Conservation (phyloP, 225 moss, liverwort and hornwort species). For the Neckera pumila region DNA sequence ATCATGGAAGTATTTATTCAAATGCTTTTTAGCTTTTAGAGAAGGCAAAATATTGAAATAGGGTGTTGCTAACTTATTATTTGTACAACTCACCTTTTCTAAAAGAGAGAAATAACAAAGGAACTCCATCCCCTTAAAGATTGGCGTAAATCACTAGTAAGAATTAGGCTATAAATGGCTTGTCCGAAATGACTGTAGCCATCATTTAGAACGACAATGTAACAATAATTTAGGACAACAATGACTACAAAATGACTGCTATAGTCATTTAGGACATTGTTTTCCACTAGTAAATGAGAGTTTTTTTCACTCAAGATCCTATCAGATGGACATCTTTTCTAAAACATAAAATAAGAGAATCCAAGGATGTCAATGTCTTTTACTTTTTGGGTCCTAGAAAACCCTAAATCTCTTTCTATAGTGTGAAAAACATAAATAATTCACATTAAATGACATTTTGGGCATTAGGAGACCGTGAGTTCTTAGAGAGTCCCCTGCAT, state of each 20-base stretch:
- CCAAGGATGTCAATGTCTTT: background rate
- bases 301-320: background rate
- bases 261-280: no score
- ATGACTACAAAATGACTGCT: no score
- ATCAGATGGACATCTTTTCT: accelerated
- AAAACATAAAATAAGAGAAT: no score
- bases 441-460: no score
- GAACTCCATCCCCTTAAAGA: background rate
- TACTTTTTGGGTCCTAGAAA: background rate
- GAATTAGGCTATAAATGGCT: no score
- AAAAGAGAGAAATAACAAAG: background rate
- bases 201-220: no score
- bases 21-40: background rate
- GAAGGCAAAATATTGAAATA: accelerated
- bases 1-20: background rate
- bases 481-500: no score
- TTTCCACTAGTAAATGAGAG: no score
- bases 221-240: no score
- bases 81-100: accelerated
- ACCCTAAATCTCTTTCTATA: background rate
- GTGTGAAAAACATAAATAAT: accelerated
- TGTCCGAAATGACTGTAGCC: no score
- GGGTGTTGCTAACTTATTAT: background rate
- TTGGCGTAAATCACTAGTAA: no score
- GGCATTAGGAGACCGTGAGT: no score